These are phyloP conservation scores for Lepiota subincarnata DNA, from an alignment of 768 basidiomycete species.

Conservation along the genomic window DNA sequence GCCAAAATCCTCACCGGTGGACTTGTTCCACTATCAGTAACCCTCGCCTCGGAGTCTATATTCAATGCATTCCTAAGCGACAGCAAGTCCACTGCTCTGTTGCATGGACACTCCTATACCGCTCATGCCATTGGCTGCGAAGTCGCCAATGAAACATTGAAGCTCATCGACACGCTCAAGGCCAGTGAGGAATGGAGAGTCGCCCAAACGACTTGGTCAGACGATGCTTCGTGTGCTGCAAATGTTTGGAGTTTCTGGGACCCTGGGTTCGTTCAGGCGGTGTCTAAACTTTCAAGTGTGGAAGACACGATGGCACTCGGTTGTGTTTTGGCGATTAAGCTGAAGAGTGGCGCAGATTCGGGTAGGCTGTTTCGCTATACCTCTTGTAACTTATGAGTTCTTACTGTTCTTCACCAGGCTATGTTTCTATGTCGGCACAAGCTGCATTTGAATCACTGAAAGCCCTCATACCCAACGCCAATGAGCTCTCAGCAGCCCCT, in stretches of 20 bases:
- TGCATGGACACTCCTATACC: conserved; percentile 96
- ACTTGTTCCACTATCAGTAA: conserved; percentile 79
- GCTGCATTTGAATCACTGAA: conserved; percentile 51
- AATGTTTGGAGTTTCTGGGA: conserved; percentile 88
- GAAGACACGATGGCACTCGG: conserved; percentile 85
- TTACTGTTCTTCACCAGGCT: conserved; percentile 32
- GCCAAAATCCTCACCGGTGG: conserved; percentile 96
- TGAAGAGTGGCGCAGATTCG: conserved; percentile 45
- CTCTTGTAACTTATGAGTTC: not conserved
- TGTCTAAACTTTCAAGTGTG: conserved; percentile 57
- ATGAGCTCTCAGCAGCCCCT: conserved; percentile 36
- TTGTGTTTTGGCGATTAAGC: conserved; percentile 75
- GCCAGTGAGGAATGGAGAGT: conserved; percentile 51
- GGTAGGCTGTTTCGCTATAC: conserved; percentile 37
- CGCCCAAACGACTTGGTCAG: conserved; percentile 59
- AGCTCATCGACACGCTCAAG: conserved; percentile 52
- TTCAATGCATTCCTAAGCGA: conserved; percentile 76
- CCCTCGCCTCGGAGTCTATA: conserved; percentile 75
- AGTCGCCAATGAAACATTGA: conserved; percentile 79
- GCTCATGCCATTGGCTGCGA: conserved; percentile 92
- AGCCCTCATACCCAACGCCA: conserved; percentile 17
- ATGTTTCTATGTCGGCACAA: conserved; percentile 63
- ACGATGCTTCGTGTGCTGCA: conserved; percentile 18
- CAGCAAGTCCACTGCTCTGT: conserved; percentile 76
- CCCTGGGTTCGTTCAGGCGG: conserved; percentile 55